These are phyloP conservation scores for Magnolia sinica DNA, from an alignment of 164 flowering plant genomes.

Conservation along the genomic window DNA sequence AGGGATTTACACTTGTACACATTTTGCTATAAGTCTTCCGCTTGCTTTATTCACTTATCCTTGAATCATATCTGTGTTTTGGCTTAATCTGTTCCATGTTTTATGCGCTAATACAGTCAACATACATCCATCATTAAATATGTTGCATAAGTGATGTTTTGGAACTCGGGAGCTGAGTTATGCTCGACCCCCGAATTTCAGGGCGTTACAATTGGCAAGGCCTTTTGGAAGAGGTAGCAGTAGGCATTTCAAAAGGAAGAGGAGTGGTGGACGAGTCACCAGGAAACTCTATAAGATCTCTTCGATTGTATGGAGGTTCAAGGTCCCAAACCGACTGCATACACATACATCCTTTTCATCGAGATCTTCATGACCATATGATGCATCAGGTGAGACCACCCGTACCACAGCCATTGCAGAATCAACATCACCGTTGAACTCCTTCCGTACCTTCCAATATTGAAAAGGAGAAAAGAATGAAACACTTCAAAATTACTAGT, in stretches of 20 bases:
- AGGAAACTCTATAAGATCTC: constrained; percentile 16
- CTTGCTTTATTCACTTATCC: no score
- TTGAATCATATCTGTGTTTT: no score
- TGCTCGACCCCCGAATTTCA: no score
- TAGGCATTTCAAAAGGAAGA: constrained; percentile 57
- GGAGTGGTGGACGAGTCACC: constrained; percentile 58
- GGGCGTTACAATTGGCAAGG: no score
- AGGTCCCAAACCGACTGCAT: constrained; percentile 61
- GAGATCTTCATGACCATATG: constrained; percentile 70
- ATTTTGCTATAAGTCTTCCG: no score
- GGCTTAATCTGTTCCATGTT: no score
- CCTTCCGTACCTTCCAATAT: constrained; percentile 60
- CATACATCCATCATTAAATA: no score
- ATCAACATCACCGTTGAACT: constrained; percentile 75
- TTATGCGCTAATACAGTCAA: no score
- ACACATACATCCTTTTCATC: constrained; percentile 74
- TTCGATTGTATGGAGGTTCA: constrained; percentile 43
- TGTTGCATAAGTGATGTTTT: no score
- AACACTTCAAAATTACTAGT: background rate
- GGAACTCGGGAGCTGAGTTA: no score
- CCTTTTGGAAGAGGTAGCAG: no score
- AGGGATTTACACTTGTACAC: no score
- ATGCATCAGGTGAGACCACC: constrained; percentile 48
- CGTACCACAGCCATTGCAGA: constrained; percentile 52
- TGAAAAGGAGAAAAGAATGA: background rate